Conservation (phyloP, 225 moss, liverwort and hornwort species). For the Rhytidiadelphus loreus region DNA sequence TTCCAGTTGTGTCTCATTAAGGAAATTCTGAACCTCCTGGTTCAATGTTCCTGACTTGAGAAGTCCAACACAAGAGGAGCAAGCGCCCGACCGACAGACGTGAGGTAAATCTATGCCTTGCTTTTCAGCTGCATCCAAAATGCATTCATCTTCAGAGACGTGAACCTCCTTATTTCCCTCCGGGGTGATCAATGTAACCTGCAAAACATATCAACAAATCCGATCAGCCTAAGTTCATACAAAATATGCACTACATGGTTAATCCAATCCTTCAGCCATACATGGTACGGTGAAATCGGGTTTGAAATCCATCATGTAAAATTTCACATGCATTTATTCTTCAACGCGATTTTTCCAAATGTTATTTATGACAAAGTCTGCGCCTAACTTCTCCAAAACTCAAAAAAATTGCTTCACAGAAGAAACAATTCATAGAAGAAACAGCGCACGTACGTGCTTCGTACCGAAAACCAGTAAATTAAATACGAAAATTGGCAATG, state of each 20-base stretch:
- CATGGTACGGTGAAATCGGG: background rate
- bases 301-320: background rate
- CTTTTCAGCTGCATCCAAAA: conserved; percentile 38
- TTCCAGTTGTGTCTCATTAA: conserved; percentile 19
- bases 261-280: background rate
- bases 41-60: conserved; percentile 28
- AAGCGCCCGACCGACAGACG: conserved; percentile 24
- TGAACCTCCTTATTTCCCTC: conserved; percentile 10
- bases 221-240: background rate
- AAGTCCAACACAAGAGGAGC: conserved; percentile 32
- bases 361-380: background rate
- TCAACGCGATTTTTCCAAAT: background rate
- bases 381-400: background rate
- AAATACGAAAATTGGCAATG: background rate
- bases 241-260: background rate
- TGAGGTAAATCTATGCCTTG: conserved; percentile 8
- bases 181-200: conserved; percentile 42
- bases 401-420: background rate
- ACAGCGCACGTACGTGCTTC: background rate
- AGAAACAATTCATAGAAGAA: background rate
- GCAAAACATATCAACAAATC: background rate
- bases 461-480: background rate
- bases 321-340: background rate
- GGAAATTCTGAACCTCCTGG: conserved; percentile 17
- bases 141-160: conserved; percentile 13